phyloP scores from a whole-genome alignment of 257 asterid genomes.

The Nicotiana knightiana region DNA sequence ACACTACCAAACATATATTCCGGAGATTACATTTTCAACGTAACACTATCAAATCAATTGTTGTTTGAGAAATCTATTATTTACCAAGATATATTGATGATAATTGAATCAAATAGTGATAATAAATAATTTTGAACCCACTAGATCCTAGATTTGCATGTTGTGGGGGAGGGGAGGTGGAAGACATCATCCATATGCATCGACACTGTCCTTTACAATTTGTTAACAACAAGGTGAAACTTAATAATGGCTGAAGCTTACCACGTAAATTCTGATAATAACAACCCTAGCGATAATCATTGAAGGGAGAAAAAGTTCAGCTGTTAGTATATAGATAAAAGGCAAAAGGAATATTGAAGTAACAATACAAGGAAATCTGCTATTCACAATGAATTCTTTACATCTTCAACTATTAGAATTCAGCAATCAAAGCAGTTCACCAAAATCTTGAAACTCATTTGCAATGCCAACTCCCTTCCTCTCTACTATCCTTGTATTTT shows the following conservation, averaged over 20 bases:
- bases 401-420: conserved; percentile 4
- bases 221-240: background rate
- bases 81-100: too few species aligned
- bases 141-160: too few species aligned
- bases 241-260: background rate
- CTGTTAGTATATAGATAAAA: background rate
- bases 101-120: too few species aligned
- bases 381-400: conserved; percentile 4
- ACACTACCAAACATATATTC: too few species aligned
- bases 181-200: background rate
- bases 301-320: background rate
- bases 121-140: too few species aligned
- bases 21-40: too few species aligned
- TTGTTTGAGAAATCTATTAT: too few species aligned
- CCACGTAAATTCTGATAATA: background rate
- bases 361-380: background rate
- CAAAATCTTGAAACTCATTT: background rate
- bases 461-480: background rate
- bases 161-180: background rate
- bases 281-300: background rate
- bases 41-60: too few species aligned
- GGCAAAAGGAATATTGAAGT: background rate
- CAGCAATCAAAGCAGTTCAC: background rate
- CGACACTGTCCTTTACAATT: background rate
- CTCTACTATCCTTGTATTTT: background rate